A percentile compares a stretch with the other conserved stretches of the same genome.
phyloP scores from a whole-genome alignment of 139 green algal genomes.

The Micromonas commoda region DNA sequence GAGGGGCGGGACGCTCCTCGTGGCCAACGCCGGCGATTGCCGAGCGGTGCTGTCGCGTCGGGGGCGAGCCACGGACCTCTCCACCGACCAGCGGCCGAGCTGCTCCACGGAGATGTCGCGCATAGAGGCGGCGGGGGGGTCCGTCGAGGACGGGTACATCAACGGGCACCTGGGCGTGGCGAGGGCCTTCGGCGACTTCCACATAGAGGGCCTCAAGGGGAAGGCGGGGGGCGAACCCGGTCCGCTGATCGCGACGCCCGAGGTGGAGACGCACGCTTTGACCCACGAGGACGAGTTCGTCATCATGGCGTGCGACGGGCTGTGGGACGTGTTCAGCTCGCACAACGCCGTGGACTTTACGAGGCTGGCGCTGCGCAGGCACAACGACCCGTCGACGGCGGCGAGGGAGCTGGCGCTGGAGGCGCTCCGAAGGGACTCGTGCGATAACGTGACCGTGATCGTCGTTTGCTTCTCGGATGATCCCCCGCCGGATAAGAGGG shows the following conservation, averaged over 20 bases:
- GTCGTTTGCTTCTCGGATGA: slow-evolving; percentile 40
- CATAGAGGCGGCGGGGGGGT: slow-evolving; percentile 38
- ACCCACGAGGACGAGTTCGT: slow-evolving; percentile 49
- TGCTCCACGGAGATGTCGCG: slow-evolving; percentile 34
- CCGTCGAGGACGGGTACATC: slow-evolving; percentile 46
- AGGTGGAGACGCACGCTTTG: slow-evolving; percentile 6
- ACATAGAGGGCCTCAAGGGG: slow-evolving; percentile 39
- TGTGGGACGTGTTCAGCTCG: slow-evolving; percentile 50
- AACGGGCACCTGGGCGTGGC: slow-evolving; percentile 45
- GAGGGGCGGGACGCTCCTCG: slow-evolving; percentile 34
- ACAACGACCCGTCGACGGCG: slow-evolving; percentile 45
- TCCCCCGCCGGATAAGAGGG: slow-evolving; percentile 33
- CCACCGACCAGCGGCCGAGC: slow-evolving; percentile 43
- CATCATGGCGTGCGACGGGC: slow-evolving; percentile 48
- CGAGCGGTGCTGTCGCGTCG: slow-evolving; percentile 40
- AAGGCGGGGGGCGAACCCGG: slow-evolving; percentile 4
- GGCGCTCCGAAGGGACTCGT: slow-evolving; percentile 38
- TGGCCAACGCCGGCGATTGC: slow-evolving; percentile 52
- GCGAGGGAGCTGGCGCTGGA: slow-evolving; percentile 43
- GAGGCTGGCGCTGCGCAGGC: slow-evolving; percentile 32
- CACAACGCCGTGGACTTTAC: slow-evolving; percentile 47
- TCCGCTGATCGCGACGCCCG: slow-evolving; percentile 6
- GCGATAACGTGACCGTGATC: slow-evolving; percentile 49
- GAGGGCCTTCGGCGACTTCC: slow-evolving; percentile 47
- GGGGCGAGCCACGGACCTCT: slow-evolving; percentile 42